Evolutionary conservation across 2,329 filamentous ascomycete species (phyloP).

Genomic region (Periconia macrospinosa): DNA sequence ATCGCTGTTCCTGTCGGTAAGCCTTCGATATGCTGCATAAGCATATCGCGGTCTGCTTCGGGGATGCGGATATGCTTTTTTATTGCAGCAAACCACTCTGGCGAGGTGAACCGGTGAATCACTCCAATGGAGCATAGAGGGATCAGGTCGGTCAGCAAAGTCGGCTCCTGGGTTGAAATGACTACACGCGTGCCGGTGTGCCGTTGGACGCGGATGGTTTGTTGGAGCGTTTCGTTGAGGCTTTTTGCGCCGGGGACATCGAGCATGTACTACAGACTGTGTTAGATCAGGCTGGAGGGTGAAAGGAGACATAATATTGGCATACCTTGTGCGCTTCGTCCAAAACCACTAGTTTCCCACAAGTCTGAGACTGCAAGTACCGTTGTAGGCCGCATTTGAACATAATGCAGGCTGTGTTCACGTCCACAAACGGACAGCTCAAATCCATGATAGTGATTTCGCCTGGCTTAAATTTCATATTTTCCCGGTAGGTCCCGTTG

Average conservation of each 20-base stretch:
- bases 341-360: slow-evolving; percentile 64
- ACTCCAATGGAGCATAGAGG: slow-evolving; percentile 73
- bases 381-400: slow-evolving; percentile 72
- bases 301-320: background rate
- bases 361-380: slow-evolving; percentile 57
- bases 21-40: slow-evolving; percentile 51
- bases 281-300: background rate
- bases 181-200: slow-evolving; percentile 68
- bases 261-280: slow-evolving; percentile 58
- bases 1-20: slow-evolving; percentile 54
- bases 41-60: slow-evolving; percentile 29
- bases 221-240: slow-evolving; percentile 65
- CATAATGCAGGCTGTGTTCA: slow-evolving; percentile 67
- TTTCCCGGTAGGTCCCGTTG: slow-evolving; percentile 5
- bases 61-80: no score
- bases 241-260: slow-evolving; percentile 55
- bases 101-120: slow-evolving; percentile 71
- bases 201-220: slow-evolving; percentile 69
- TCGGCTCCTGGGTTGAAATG: slow-evolving; percentile 78
- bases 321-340: slow-evolving; percentile 76
- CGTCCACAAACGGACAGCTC: slow-evolving; percentile 70
- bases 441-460: slow-evolving; percentile 70
- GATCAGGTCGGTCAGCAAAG: slow-evolving; percentile 67
- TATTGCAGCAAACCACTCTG: slow-evolving; percentile 57
- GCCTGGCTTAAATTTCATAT: slow-evolving; percentile 43